phyloP scores from a whole-genome alignment of 2,329 filamentous ascomycete species.

The Dothideomycetes sp. region DNA sequence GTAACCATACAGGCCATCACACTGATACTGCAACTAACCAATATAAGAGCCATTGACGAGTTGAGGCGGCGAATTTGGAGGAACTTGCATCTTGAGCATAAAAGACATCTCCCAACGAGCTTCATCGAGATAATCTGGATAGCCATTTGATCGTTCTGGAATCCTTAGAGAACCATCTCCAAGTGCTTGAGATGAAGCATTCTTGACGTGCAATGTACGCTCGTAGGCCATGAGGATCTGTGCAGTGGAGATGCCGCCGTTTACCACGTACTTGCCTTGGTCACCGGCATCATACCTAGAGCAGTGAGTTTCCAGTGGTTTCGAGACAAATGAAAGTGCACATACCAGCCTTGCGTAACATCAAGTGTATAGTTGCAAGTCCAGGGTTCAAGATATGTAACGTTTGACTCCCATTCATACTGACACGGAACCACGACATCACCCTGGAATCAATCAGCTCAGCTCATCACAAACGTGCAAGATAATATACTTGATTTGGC shows the following conservation, averaged over 20 bases:
- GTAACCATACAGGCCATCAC: background rate
- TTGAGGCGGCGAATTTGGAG: conserved; percentile 8
- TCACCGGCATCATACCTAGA: conserved; percentile 15
- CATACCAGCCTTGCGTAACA: conserved; percentile 11
- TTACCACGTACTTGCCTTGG: conserved; percentile 15
- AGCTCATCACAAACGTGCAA: too few species aligned
- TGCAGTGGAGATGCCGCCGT: conserved; percentile 14
- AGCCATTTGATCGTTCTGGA: conserved; percentile 11
- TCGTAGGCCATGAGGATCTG: conserved; percentile 15
- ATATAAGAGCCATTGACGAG: conserved; percentile 13
- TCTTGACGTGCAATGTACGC: conserved; percentile 1
- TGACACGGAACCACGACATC: conserved; percentile 13
- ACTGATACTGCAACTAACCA: background rate
- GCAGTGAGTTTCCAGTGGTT: too few species aligned
- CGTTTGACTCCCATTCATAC: conserved; percentile 11
- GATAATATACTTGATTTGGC: conserved; percentile 6
- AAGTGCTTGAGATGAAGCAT: background rate
- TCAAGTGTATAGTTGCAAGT: conserved; percentile 15
- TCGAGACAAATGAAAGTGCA: too few species aligned
- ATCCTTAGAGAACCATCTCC: conserved; percentile 14
- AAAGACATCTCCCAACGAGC: conserved; percentile 14
- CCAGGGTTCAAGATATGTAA: conserved; percentile 14
- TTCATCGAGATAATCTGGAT: conserved; percentile 14
- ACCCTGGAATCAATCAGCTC: conserved; percentile 6
- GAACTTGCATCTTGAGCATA: conserved; percentile 15